Evolutionary conservation across 1,284 basidiomycete genomes (phyloP).

Genomic region (Rhodotorula sp.): DNA sequence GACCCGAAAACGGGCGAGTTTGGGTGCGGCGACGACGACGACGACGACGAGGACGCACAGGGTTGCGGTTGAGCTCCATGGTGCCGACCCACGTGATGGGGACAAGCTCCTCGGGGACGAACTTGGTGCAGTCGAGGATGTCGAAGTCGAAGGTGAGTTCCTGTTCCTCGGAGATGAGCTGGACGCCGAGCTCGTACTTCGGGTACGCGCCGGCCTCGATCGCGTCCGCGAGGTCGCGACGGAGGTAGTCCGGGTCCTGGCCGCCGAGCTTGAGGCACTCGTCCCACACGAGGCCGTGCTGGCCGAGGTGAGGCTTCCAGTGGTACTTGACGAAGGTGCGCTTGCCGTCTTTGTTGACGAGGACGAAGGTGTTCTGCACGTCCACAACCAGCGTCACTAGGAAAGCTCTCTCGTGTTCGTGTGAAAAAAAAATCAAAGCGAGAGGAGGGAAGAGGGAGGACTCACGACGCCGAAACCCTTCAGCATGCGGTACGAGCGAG

Average conservation of each 20-base stretch:
- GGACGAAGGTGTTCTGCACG: conserved; percentile 64
- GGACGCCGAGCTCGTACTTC: conserved; percentile 73
- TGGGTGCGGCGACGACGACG: not conserved
- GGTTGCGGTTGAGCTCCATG: conserved; percentile 62
- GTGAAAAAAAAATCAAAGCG: too few species aligned
- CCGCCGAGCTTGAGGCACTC: conserved; percentile 78
- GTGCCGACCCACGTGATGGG: conserved; percentile 73
- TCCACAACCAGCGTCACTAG: too few species aligned
- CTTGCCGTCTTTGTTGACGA: conserved; percentile 64
- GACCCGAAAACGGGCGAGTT: not conserved
- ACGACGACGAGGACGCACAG: not conserved
- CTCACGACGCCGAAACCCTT: conserved; percentile 59
- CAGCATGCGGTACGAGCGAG: conserved; percentile 79
- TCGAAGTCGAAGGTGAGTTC: conserved; percentile 72
- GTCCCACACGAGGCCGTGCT: conserved; percentile 77
- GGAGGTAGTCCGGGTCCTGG: conserved; percentile 59
- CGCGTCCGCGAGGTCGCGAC: conserved; percentile 50
- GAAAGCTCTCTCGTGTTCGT: too few species aligned
- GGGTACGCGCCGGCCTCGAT: conserved; percentile 66
- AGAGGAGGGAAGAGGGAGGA: not conserved
- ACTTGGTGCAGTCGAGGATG: conserved; percentile 72
- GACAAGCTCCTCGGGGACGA: conserved; percentile 64
- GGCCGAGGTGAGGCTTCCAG: conserved; percentile 70
- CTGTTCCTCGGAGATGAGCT: conserved; percentile 67
- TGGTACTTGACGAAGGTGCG: conserved; percentile 74